These are phyloP conservation scores for Akanthomyces muscarius DNA, from an alignment of 2,329 filamentous ascomycete species.

Conservation along the genomic window DNA sequence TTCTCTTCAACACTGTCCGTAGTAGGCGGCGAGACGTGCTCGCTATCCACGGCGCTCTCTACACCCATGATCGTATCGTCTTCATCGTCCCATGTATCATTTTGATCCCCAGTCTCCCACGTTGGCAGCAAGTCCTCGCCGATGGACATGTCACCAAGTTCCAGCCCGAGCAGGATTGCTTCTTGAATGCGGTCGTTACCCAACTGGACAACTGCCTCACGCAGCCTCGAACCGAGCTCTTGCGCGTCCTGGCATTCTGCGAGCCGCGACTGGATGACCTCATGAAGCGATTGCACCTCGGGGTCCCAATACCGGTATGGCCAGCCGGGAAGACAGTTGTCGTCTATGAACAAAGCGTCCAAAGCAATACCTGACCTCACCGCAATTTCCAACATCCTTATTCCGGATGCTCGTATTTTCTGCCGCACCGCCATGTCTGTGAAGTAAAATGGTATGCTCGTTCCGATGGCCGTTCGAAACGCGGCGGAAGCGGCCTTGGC, in stretches of 20 bases:
- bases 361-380: conserved; percentile 18
- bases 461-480: not conserved
- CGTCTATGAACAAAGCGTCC: conserved; percentile 24
- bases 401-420: conserved; percentile 21
- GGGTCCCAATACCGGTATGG: conserved; percentile 25
- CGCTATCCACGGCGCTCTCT: not conserved
- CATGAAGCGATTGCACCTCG: conserved; percentile 23
- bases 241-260: conserved; percentile 19
- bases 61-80: conserved; percentile 11
- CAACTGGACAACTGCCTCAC: conserved; percentile 24
- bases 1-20: not conserved
- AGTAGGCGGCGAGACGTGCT: conserved; percentile 8
- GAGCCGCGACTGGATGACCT: conserved; percentile 25
- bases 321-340: conserved; percentile 31
- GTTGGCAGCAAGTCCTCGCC: conserved; percentile 28
- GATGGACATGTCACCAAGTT: conserved; percentile 23
- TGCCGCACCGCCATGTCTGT: not conserved
- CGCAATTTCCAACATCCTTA: conserved; percentile 24
- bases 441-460: not conserved
- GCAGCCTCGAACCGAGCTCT: conserved; percentile 22
- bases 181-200: conserved; percentile 26
- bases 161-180: conserved; percentile 24
- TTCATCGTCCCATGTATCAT: conserved; percentile 9
- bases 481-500: not conserved
- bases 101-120: conserved; percentile 22